Conservation (phyloP, 176 grass and related monocot genomes). For the Tillandsia fasciculata region DNA sequence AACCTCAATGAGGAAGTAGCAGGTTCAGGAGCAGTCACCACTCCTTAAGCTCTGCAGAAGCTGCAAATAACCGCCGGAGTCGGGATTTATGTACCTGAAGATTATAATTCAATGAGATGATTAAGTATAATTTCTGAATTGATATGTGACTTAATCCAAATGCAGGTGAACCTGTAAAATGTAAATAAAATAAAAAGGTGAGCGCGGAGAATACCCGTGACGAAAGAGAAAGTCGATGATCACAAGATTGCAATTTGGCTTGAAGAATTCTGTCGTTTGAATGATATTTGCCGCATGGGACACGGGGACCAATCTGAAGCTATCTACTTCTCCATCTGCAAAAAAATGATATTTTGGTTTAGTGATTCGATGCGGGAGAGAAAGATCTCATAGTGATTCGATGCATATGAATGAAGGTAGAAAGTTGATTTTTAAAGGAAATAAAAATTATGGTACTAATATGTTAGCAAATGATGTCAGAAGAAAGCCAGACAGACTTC, state of each 20-base stretch:
- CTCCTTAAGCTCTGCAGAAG: constrained; percentile 62
- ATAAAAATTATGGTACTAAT: not conserved
- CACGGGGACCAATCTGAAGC: constrained; percentile 67
- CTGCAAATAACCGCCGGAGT: constrained; percentile 56
- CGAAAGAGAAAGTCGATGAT: constrained; percentile 78
- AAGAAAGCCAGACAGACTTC: not conserved
- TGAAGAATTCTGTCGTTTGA: constrained; percentile 54
- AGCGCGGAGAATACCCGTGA: constrained; percentile 47
- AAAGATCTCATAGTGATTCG: no score
- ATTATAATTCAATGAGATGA: not conserved
- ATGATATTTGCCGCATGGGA: constrained; percentile 62
- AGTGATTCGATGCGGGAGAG: no score
- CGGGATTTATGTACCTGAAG: constrained; percentile 56
- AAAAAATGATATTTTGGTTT: not conserved
- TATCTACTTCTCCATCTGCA: constrained; percentile 87
- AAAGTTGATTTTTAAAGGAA: no score
- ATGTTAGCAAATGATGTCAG: not conserved
- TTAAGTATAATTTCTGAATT: not conserved
- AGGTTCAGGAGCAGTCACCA: constrained; percentile 64
- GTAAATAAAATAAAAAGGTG: not conserved
- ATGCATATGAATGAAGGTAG: no score
- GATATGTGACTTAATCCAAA: not conserved
- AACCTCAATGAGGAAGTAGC: not conserved
- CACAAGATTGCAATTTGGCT: constrained; percentile 72
- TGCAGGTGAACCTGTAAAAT: no score